phyloP scores from a whole-genome alignment of 2,329 filamentous ascomycete species.

The Biscogniauxia sp. region DNA sequence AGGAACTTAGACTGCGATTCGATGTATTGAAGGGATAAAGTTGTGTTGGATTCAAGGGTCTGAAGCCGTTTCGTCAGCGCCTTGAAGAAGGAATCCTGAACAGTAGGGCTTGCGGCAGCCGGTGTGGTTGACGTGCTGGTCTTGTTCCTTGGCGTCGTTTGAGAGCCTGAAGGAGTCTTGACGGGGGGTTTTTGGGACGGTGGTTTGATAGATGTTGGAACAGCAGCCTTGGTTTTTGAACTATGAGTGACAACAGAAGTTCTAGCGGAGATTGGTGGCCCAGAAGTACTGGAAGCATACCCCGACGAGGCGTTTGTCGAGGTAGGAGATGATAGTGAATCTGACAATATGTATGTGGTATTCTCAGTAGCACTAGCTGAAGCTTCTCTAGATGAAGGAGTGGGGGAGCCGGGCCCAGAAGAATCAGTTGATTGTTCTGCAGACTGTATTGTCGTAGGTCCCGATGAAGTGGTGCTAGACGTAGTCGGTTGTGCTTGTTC shows the following conservation, averaged over 20 bases:
- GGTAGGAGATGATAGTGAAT: constrained; percentile 9
- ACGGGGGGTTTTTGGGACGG: constrained; percentile 25
- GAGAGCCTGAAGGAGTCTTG: constrained; percentile 20
- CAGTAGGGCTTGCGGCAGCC: constrained; percentile 67
- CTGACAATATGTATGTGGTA: constrained; percentile 12
- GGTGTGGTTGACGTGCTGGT: constrained; percentile 41
- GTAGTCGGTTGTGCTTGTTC: constrained; percentile 15
- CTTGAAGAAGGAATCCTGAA: constrained; percentile 98
- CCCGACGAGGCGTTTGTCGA: constrained; percentile 12
- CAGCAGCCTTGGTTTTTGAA: constrained; percentile 22
- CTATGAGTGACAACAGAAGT: constrained; percentile 15
- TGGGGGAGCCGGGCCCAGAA: constrained; percentile 10
- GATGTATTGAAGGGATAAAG: constrained; percentile 90
- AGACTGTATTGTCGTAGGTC: constrained; percentile 15
- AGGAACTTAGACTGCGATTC: constrained; percentile 92
- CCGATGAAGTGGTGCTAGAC: constrained; percentile 13
- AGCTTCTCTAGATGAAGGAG: constrained; percentile 10
- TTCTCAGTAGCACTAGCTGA: constrained; percentile 5
- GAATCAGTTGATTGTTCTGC: constrained; percentile 15
- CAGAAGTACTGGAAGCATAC: constrained; percentile 15
- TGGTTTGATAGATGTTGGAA: constrained; percentile 29
- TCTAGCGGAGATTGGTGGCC: constrained; percentile 14
- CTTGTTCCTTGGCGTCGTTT: constrained; percentile 33
- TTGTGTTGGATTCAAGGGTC: constrained; percentile 88
- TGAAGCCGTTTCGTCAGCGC: constrained; percentile 90